Evolutionary conservation across 2,329 filamentous ascomycete genomes (phyloP), one percentile per base, ranked within the genome.

Genomic region (Dothideomycetes sp.): DNA sequence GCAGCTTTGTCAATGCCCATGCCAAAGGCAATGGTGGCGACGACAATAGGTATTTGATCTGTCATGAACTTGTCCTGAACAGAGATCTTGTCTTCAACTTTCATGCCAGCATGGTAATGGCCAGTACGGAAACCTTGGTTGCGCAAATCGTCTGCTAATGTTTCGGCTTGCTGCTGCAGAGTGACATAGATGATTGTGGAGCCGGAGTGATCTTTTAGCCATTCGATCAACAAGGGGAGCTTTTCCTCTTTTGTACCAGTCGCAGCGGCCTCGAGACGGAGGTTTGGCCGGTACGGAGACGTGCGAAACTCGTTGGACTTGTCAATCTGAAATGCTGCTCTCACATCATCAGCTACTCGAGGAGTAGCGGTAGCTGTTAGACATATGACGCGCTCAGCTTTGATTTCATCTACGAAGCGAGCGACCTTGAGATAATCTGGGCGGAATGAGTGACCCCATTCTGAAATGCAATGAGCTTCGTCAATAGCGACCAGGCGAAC

Each of bases 111-210:
- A 46, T 75, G 71, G 32, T 73, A 75, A 6, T 63, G 57, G 3
- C 57, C 55, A 1, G 66, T 66, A 2, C 62, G 59, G 43, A 72
- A 67, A 0, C 63, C 61, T 4, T 64, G 44, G 0, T 44, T 43
- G 0, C 45, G 48, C 2, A 76, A 50, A 1, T 57, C 48, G 1
- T 44, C 25, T 2, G 70, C 68, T 5, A 75, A 53, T 0, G 40
- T 31, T 43, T 69, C 70, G 0, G 73, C 64, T 48, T 74, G 67
- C 51, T 66, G 69, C 44, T 78, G 76, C 0, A 71, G 53, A 0
- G 74, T 78, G 1, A 78, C 73, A 41, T 80, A 81, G 10, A 81
- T 64, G 16, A 80, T 71, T 0, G 73, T 73, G 2, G 76, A 63
- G 0, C 76, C 77, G 1, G 64, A 60, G 41, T 78, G 63, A 1